Conservation (phyloP, 345 rosid genomes). For the Syzygium aromaticum region DNA sequence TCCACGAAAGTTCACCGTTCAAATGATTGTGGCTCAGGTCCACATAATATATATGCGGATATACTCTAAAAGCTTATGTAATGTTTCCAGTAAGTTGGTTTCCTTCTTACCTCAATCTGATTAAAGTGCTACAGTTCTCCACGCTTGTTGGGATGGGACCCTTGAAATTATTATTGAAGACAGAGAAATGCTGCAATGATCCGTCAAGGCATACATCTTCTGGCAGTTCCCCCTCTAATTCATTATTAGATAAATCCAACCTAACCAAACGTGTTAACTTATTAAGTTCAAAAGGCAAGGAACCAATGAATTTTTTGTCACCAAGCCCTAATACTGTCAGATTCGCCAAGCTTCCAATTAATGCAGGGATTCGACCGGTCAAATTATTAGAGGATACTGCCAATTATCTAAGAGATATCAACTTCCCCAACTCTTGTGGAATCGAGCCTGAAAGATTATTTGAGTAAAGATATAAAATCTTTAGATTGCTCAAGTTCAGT, state of each 20-base stretch:
- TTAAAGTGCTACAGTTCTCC: neutral
- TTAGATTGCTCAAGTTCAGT: rapidly evolving
- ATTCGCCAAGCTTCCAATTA: neutral
- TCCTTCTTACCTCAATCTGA: neutral
- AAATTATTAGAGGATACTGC: rapidly evolving
- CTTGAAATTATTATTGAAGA: rapidly evolving
- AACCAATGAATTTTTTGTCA: neutral
- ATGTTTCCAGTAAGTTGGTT: neutral
- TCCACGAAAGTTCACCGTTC: rapidly evolving
- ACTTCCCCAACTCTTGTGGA: neutral
- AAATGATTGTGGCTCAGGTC: neutral
- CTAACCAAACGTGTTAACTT: rapidly evolving
- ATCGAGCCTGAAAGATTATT: neutral
- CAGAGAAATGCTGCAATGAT: rapidly evolving
- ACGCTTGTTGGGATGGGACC: neutral
- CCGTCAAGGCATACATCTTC: rapidly evolving
- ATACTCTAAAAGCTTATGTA: neutral
- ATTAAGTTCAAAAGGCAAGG: neutral
- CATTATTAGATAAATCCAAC: rapidly evolving
- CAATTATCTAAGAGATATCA: rapidly evolving
- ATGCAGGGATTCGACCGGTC: neutral
- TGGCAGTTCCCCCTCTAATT: neutral
- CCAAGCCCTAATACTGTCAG: rapidly evolving
- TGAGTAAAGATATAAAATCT: rapidly evolving
- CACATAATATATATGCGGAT: neutral